Percentiles rank a stretch among this genome's conserved stretches.
Conservation (phyloP, 495 filamentous ascomycete genomes). For the Xylaria grammica region DNA sequence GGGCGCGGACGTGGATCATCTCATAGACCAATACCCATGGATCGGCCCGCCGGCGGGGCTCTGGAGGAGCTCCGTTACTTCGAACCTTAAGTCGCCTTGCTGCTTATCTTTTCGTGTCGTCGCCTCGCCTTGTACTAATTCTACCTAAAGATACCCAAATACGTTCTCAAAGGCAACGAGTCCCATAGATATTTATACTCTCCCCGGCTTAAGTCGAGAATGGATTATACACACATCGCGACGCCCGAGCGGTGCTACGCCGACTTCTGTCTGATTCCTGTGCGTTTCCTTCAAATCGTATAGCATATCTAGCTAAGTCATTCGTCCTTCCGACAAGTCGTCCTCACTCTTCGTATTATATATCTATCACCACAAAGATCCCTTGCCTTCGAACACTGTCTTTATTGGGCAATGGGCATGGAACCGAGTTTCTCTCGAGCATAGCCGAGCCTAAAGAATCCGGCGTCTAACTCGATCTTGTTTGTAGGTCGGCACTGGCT, state of each 20-base stretch:
- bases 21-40: background rate
- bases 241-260: conserved; percentile 73
- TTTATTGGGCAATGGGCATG: no score
- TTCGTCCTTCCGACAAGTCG: no score
- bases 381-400: no score
- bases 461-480: no score
- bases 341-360: no score
- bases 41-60: background rate
- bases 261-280: conserved; percentile 85
- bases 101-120: background rate
- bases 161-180: background rate
- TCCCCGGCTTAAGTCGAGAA: background rate
- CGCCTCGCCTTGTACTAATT: background rate
- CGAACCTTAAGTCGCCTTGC: background rate
- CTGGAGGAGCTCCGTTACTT: conserved; percentile 3
- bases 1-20: background rate
- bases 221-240: conserved; percentile 51
- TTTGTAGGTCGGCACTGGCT: conserved; percentile 75
- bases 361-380: no score
- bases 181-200: background rate
- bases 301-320: no score
- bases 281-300: conserved; percentile 52
- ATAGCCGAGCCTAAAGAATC: no score
- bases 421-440: no score
- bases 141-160: background rate